Evolutionary conservation across 2,329 filamentous ascomycete genomes (phyloP).

Genomic region (Diplocarpon mali): DNA sequence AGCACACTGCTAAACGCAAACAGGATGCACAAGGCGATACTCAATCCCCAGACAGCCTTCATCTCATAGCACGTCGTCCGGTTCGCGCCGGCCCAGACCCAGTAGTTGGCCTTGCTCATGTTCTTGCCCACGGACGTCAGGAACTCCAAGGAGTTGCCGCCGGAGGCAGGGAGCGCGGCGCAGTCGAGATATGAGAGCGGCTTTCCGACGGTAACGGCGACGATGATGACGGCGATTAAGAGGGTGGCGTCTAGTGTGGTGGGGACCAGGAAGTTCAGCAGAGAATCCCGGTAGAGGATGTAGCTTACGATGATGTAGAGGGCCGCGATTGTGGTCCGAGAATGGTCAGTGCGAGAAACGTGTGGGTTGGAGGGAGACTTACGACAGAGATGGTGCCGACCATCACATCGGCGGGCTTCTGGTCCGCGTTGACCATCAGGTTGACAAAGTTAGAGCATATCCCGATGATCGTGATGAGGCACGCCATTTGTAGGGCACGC

Average conservation of each 20-base stretch:
- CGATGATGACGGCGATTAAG: conserved; percentile 66
- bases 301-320: conserved; percentile 72
- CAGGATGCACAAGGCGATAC: conserved; percentile 65
- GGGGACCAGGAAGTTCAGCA: conserved; percentile 63
- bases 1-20: conserved; percentile 53
- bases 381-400: conserved; percentile 73
- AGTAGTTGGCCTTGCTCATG: conserved; percentile 34
- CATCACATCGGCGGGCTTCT: conserved; percentile 58
- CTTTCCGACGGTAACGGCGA: conserved; percentile 67
- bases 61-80: conserved; percentile 67
- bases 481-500: conserved; percentile 58
- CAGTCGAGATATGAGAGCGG: conserved; percentile 73
- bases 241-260: conserved; percentile 56
- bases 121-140: conserved; percentile 33
- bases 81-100: conserved; percentile 40
- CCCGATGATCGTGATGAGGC: conserved; percentile 67
- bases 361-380: conserved; percentile 28
- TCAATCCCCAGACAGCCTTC: conserved; percentile 79
- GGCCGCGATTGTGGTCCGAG: conserved; percentile 62
- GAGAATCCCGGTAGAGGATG: conserved; percentile 68
- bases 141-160: conserved; percentile 33
- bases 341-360: not conserved
- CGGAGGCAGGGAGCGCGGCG: conserved; percentile 35
- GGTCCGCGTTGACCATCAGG: conserved; percentile 56
- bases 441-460: conserved; percentile 74